Base-by-base conservation (phyloP, 1,284 basidiomycete genomes). In the Lentinula novae-zelandiae region DNA sequence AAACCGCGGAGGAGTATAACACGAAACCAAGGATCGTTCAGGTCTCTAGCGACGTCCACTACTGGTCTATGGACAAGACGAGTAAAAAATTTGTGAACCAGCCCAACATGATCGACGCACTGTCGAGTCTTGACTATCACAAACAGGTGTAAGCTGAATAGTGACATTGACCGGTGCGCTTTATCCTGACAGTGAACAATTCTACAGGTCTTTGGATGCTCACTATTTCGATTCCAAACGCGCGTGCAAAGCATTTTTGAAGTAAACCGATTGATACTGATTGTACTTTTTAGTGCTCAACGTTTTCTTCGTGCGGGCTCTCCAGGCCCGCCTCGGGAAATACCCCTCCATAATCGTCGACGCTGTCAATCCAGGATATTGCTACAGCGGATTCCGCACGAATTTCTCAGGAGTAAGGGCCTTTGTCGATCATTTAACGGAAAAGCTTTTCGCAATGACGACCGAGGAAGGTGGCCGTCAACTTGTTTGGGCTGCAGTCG, bases 341-440 rank as follows among this genome's bases (percentile, higher is more conserved):
- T 61, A 63, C 31, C 59, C 75, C 42, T 69, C 75, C 0, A 67
- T 81, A n/a, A 74, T 76, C 31, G 67, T 74, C 56, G 69, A 72
- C 57, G 52, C 74, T 8, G 74, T 79, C 39, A 75, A 76, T 53
- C 83, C 82, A 8, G 82, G 83, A 0, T 79, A 73, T 61, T 84
- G 82, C 68, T 61, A 69, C 53, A 81, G 82, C 6, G 69, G 72
- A 17, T 65, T 85, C 4, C 68, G 70, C 1, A 71, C 73, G 39
- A 65, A 67, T 38, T 36, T 69, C 12, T 60, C 51, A 2, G 69
- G 70, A 2, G 12, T 69, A 4, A 48, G 48, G 7, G 48, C 61
- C 5, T 55, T 67, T 13, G 59, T 56, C 44, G 20, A 76, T 0
- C n/a, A 38, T 1, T 9, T 57, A 5, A 64, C 75, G 67, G 67